Evolutionary conservation across 352 stramenopile genomes (phyloP), one percentile per base, ranked within the genome.

Genomic region (Albugo candida): DNA sequence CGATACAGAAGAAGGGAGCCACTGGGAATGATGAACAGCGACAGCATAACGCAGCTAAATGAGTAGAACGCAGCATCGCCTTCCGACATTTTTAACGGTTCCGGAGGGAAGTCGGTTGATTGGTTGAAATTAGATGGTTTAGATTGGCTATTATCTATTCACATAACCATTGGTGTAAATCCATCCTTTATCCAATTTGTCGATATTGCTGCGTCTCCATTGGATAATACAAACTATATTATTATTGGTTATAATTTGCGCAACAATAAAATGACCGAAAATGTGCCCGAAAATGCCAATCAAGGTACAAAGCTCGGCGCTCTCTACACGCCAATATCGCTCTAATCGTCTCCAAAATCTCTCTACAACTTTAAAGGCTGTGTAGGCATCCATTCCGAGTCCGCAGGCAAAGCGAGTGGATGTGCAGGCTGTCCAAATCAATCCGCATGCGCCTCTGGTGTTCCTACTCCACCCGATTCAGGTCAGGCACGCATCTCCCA

Each of bases 351-450:
- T 53, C 37, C 34, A 36, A 16, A n/a, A 47, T 18, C 13, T 39
- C 17, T 49, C 12, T 13, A 42, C 37, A 16, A n/a, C 1, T 31
- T 41, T 19, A 27, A 48, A 67, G 85, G 67, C 17, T 99, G 95
- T 64, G 88, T 99, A 11, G 95, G 95, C 5, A 85, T 94, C 11
- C 64, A 92, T 35, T 97, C 92, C 2, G 76, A 97, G 44, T 57
- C 83, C 40, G 95, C 95, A 5, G 95, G 95, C 43, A 98, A 95
- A 58, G 88, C 78, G 0, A 70, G 67, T 10, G 82, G 89, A 40
- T 99, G 96, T 55, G 88, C 81, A 0, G 95, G 96, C 6, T 99
- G 96, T 66, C 95, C 95, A 24, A 99, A 99, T 63, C 92, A 98
- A 66, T 69, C 56, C 13, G 63, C 92, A 13, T 99, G 96, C 60